phyloP scores from a whole-genome alignment of 139 green algal genomes.

The Closterium sp. region DNA sequence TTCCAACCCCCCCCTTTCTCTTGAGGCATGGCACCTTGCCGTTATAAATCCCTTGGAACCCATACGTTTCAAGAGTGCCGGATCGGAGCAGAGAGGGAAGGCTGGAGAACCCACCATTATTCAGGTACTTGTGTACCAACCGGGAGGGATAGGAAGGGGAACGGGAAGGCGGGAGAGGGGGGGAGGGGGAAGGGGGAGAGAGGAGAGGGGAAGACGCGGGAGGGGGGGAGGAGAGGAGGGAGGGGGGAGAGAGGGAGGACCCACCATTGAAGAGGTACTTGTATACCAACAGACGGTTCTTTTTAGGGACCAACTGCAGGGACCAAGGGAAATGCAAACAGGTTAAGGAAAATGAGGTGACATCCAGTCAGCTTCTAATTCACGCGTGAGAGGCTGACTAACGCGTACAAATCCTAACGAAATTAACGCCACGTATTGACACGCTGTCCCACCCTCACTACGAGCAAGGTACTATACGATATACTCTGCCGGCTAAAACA shows the following conservation, averaged over 20 bases:
- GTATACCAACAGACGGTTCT: constrained; percentile 96
- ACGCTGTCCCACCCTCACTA: too few relatives aligned
- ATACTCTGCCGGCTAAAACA: too few relatives aligned
- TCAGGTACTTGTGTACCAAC: too few relatives aligned
- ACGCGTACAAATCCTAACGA: too few relatives aligned
- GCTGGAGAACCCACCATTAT: too few relatives aligned
- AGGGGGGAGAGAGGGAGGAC: neutral
- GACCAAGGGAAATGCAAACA: neutral
- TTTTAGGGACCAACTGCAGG: constrained; percentile 90
- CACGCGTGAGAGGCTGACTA: too few relatives aligned
- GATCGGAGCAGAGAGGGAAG: neutral
- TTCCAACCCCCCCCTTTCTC: neutral
- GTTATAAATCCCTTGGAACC: neutral
- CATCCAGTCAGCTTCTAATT: too few relatives aligned
- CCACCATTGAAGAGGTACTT: constrained; percentile 92
- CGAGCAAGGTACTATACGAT: too few relatives aligned
- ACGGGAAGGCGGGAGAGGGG: neutral
- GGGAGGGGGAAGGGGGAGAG: too few relatives aligned
- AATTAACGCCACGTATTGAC: too few relatives aligned
- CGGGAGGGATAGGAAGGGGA: neutral
- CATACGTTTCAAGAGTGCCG: too few relatives aligned
- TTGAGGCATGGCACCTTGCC: neutral
- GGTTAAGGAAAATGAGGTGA: too few relatives aligned
- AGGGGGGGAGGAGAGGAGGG: neutral
- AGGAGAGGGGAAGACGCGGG: neutral